phyloP scores from a whole-genome alignment of 176 grass and related monocot species.

The Zoysia japonica region DNA sequence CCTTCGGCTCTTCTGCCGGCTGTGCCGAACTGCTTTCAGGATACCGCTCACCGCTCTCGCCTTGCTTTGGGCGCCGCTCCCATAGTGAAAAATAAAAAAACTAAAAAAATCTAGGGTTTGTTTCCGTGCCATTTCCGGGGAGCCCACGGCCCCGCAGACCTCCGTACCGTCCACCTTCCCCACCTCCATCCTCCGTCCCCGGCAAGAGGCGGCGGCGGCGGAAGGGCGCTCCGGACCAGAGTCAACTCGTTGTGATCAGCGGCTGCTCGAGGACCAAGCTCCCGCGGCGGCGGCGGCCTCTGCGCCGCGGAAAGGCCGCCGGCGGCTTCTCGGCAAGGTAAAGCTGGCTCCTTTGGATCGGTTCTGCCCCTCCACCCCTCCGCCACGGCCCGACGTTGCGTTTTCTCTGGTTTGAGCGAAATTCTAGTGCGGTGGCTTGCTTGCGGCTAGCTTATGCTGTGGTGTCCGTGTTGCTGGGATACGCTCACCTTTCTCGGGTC shows the following conservation, averaged over 20 bases:
- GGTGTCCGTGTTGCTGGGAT: background rate
- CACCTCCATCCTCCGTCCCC: background rate
- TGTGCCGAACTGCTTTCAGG: background rate
- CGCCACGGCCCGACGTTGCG: background rate
- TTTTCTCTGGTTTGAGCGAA: background rate
- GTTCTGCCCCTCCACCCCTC: background rate
- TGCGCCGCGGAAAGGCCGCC: background rate
- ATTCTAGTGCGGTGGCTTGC: background rate
- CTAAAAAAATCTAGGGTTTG: constrained; percentile 35
- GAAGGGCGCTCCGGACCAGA: background rate
- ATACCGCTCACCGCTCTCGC: background rate
- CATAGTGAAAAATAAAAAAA: background rate
- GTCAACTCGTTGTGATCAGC: background rate
- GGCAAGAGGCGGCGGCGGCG: background rate
- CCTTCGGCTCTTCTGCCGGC: background rate
- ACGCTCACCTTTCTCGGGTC: background rate
- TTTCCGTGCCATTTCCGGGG: constrained; percentile 33
- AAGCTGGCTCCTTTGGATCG: constrained; percentile 22
- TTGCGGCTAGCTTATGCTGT: background rate
- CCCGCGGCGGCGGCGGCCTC: background rate
- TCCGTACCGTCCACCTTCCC: constrained; percentile 1
- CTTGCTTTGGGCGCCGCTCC: background rate
- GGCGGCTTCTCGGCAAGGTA: background rate
- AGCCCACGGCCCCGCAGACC: background rate
- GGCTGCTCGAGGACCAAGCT: constrained; percentile 18